Conservation (phyloP, 2,329 filamentous ascomycete species). For the Xylariaceae sp. region DNA sequence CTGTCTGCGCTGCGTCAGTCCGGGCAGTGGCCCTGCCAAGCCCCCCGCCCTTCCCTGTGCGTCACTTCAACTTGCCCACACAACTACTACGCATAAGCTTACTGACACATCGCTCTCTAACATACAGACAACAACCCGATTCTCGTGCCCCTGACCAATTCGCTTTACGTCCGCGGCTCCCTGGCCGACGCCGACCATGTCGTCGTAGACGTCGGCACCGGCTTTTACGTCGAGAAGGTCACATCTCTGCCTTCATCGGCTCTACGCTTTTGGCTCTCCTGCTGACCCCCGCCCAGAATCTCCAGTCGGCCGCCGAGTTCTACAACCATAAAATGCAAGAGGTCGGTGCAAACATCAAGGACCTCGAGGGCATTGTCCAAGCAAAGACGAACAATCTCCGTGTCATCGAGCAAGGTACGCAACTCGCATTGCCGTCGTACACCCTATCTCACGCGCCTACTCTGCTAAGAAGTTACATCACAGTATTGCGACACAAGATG, state of each 20-base stretch:
- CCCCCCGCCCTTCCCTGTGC: conserved; percentile 12
- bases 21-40: conserved; percentile 45
- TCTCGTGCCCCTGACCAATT: conserved; percentile 91
- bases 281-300: conserved; percentile 36
- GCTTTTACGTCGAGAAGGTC: conserved; percentile 70
- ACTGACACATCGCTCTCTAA: background rate
- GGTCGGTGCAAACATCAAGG: conserved; percentile 50
- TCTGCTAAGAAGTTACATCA: background rate
- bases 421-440: conserved; percentile 9
- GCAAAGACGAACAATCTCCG: conserved; percentile 80
- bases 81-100: background rate
- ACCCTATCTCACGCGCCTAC: conserved; percentile 17
- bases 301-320: conserved; percentile 51
- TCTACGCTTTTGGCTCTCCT: background rate
- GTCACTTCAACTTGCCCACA: background rate
- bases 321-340: conserved; percentile 55
- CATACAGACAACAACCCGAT: conserved; percentile 50
- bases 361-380: conserved; percentile 55
- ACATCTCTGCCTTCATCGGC: background rate
- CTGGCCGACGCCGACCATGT: conserved; percentile 72
- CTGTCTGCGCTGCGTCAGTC: conserved; percentile 73
- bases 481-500: conserved; percentile 44
- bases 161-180: conserved; percentile 85
- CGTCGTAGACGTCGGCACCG: conserved; percentile 32
- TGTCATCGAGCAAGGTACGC: conserved; percentile 78